Evolutionary conservation across 805 yeast genomes (phyloP), one percentile per base, ranked within the genome.

Genomic region (Kregervanrija delftensis): DNA sequence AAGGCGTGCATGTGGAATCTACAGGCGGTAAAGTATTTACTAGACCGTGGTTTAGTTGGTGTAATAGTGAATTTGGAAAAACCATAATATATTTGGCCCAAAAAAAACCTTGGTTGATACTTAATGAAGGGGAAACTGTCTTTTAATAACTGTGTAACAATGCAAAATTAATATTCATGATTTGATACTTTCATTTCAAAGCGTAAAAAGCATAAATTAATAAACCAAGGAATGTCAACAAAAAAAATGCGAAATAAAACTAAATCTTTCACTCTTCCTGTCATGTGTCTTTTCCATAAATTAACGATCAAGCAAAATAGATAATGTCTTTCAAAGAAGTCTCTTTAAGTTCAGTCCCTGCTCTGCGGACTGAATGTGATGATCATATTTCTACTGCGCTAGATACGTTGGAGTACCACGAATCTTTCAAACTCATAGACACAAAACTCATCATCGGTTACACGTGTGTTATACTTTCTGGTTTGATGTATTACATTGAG

Each of bases 21-120:
- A 67, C 67, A 2, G 80, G 77, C 1, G 45, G 48, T 9, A 63
- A 61, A n/a, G 31, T 14, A 11, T 89, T 63, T 59, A 85, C 96
- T 0, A 68, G 96, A 48, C 77, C 93, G 2, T 88, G 96, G 96
- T 89, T 89, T 67, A 83, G 95, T 5, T 88, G 96, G 96, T 85
- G 95, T 53, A 88, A 88, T 59, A 80, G 95, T 1, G 96, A 89
- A 63, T 86, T 88, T 65, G 96, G 89, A 15, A 86, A 86, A 61
- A 83, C 95, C 1, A 81, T 88, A n/a, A 60, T 88, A 39, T 83
- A 86, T 54, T 65, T 88, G 49, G 89, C 91, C 2, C 65, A 72
- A 46, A 67, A 84, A 42, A 85, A 83, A 57, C 95, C 95, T 0
- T 76, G 83, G 55, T 64, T 86, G 51, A 74, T 87, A 11, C 82